Evolutionary conservation across 768 basidiomycete species (phyloP).

Genomic region (Kondoa malvinella): DNA sequence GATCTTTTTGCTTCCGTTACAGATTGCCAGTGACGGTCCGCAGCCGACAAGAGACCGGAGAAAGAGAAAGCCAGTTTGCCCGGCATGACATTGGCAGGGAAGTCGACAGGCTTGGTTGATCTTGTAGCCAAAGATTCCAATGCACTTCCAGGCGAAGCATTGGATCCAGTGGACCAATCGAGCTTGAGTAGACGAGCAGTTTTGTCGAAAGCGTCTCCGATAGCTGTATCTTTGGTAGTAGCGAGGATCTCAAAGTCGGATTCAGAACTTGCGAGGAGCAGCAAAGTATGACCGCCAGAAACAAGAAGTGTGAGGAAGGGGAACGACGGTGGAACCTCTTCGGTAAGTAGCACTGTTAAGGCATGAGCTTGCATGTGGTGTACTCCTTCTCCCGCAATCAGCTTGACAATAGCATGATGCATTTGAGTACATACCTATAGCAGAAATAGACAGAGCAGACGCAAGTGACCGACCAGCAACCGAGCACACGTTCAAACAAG

Average conservation of each 20-base stretch:
- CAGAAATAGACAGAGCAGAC: conserved; percentile 54
- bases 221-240: conserved; percentile 23
- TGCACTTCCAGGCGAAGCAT: conserved; percentile 47
- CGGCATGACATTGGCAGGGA: conserved; percentile 37
- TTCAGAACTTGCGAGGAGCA: conserved; percentile 47
- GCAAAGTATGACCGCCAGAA: conserved; percentile 85
- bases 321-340: conserved; percentile 40
- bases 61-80: conserved; percentile 58
- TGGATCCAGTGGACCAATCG: conserved; percentile 35
- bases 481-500: conserved; percentile 59
- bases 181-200: conserved; percentile 54
- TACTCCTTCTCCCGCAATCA: conserved; percentile 36
- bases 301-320: conserved; percentile 78
- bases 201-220: conserved; percentile 56
- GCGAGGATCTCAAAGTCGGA: conserved; percentile 22
- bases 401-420: conserved; percentile 35
- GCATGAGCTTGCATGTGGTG: conserved; percentile 99
- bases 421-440: conserved; percentile 28
- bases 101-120: conserved; percentile 15
- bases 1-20: neutral
- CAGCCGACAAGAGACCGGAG: conserved; percentile 35
- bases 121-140: conserved; percentile 47
- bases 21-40: neutral
- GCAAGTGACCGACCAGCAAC: conserved; percentile 76
- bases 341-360: conserved; percentile 57